Evolutionary conservation across 495 filamentous ascomycete species (phyloP).

Genomic region (Xylaria cubensis): DNA sequence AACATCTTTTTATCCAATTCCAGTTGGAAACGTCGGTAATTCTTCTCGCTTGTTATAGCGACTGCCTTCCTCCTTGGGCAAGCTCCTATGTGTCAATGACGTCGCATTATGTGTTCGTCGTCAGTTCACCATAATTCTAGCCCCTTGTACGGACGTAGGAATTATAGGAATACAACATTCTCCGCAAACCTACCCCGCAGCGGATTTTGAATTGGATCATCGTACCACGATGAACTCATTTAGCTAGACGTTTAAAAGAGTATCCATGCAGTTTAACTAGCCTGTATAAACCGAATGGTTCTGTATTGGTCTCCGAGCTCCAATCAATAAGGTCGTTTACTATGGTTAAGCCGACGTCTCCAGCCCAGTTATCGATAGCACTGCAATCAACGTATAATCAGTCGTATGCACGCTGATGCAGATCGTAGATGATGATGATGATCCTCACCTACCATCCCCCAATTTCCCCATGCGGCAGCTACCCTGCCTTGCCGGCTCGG

Average conservation of each 20-base stretch:
- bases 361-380: neutral
- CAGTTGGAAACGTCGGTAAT: neutral
- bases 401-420: neutral
- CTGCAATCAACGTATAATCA: neutral
- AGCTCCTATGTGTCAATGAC: neutral
- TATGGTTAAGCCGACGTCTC: neutral
- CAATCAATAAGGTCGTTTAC: neutral
- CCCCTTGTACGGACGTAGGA: neutral
- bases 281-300: neutral
- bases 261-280: neutral
- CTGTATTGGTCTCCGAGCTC: neutral
- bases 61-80: constrained; percentile 4
- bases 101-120: neutral
- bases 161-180: neutral
- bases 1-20: neutral
- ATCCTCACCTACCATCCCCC: neutral
- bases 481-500: neutral
- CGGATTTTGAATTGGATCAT: neutral
- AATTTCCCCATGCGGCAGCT: constrained; percentile 16
- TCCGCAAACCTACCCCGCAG: constrained; percentile 6
- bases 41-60: neutral
- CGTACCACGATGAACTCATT: neutral
- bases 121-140: neutral
- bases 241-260: neutral
- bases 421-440: constrained; percentile 7